These are phyloP conservation scores for Sclerotiophoma versabilis DNA, from an alignment of 2,329 filamentous ascomycete species.

Conservation along the genomic window DNA sequence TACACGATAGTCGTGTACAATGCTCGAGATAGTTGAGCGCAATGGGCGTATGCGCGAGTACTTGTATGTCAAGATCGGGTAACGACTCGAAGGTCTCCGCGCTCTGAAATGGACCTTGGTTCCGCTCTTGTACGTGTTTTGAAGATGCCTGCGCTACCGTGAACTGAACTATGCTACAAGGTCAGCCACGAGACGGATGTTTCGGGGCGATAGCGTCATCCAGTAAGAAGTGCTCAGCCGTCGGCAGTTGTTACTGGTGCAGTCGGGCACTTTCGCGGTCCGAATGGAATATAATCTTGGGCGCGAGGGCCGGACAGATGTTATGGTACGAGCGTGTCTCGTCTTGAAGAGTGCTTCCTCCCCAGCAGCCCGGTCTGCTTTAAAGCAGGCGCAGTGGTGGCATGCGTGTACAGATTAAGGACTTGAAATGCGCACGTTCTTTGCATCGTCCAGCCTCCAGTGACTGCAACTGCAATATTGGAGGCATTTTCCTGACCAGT, in stretches of 20 bases:
- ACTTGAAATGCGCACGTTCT: neutral
- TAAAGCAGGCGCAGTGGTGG: neutral
- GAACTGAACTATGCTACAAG: constrained; percentile 1
- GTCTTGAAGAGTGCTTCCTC: neutral
- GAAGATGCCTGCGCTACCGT: neutral
- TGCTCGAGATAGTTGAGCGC: neutral
- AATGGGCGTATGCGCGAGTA: constrained; percentile 1
- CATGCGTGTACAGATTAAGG: neutral
- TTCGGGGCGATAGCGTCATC: constrained; percentile 2
- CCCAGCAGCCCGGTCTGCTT: neutral
- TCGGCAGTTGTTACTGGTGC: neutral
- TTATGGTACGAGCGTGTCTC: neutral
- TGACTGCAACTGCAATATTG: neutral
- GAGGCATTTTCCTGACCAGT: neutral
- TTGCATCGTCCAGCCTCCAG: neutral
- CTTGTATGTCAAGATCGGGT: neutral
- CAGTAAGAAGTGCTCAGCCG: neutral
- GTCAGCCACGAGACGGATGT: constrained; percentile 2
- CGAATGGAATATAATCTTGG: neutral
- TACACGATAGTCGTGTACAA: neutral
- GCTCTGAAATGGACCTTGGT: neutral
- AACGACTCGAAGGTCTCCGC: neutral
- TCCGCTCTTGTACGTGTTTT: constrained; percentile 2
- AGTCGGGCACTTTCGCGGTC: neutral
- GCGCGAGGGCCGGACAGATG: neutral